Evolutionary conservation across 140 eudicot genomes (phyloP).

Genomic region (Bidens hawaiensis): DNA sequence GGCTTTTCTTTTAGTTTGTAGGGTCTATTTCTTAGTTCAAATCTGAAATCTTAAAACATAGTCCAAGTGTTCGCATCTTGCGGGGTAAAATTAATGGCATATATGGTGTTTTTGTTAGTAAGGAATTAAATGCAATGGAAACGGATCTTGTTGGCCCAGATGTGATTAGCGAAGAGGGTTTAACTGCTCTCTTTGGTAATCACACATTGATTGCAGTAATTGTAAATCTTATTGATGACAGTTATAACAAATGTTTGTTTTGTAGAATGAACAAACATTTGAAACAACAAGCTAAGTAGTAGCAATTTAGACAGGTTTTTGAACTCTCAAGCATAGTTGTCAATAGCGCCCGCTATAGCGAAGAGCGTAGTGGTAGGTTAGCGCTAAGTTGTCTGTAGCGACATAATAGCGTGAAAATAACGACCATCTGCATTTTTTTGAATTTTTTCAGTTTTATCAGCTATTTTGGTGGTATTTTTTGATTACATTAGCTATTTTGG

Average conservation of each 20-base stretch:
- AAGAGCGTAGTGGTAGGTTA: no score
- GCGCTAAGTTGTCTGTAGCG: no score
- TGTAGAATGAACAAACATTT: not conserved
- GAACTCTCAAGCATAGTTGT: not conserved
- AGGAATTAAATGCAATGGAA: not conserved
- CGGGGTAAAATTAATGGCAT: not conserved
- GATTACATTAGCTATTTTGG: no score
- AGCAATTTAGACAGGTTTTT: not conserved
- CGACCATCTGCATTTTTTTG: no score
- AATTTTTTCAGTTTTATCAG: no score
- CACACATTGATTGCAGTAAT: not conserved
- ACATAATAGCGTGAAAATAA: no score
- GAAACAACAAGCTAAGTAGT: not conserved
- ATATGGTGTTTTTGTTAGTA: not conserved
- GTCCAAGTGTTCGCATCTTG: not conserved
- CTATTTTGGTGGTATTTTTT: no score
- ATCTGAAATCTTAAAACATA: not conserved
- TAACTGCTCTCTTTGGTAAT: not conserved
- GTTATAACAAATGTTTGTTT: not conserved
- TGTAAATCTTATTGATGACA: not conserved
- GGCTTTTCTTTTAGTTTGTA: no score
- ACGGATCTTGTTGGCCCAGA: not conserved
- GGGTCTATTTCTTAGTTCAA: not conserved
- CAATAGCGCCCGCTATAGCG: no score
- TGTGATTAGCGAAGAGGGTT: not conserved